phyloP scores from a whole-genome alignment of 257 asterid species.

The Misopates orontium region DNA sequence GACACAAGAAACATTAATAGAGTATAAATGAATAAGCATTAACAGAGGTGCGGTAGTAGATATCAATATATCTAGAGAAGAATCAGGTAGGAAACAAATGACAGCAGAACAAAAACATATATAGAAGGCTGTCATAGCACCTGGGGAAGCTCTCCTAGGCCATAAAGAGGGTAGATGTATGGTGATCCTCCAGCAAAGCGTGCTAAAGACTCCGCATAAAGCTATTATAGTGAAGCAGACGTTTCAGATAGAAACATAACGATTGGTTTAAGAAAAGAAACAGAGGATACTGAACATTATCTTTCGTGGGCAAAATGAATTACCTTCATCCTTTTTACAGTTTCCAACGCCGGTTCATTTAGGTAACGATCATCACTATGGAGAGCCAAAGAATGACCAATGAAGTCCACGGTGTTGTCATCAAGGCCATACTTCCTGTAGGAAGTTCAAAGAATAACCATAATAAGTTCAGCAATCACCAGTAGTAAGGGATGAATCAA shows the following conservation, averaged over 20 bases:
- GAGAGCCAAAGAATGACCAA: conserved; percentile 92
- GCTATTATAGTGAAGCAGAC: conserved; percentile 46
- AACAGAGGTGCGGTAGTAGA: no score
- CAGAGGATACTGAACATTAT: conserved; percentile 3
- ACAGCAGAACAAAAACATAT: not conserved
- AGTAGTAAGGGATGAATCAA: conserved; percentile 20
- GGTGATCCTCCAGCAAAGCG: conserved; percentile 99
- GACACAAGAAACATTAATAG: no score
- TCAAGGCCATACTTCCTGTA: conserved; percentile 91
- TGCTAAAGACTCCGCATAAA: conserved; percentile 82
- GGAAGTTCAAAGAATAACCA: conserved; percentile 16
- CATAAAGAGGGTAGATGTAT: conserved; percentile 91
- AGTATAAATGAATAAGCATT: no score
- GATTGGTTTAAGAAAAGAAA: not conserved
- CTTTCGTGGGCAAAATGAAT: conserved; percentile 14
- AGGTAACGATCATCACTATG: conserved; percentile 87
- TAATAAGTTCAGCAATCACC: not conserved
- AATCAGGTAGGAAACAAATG: not conserved
- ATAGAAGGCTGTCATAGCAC: conserved; percentile 35
- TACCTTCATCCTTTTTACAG: conserved; percentile 93
- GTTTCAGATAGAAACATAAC: conserved; percentile 20
- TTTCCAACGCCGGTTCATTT: conserved; percentile 81
- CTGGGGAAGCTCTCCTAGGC: conserved; percentile 99
- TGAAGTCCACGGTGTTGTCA: conserved; percentile 88
- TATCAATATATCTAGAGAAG: not conserved